phyloP scores from a whole-genome alignment of 2,329 filamentous ascomycete species.

The Ophiostoma sp. region DNA sequence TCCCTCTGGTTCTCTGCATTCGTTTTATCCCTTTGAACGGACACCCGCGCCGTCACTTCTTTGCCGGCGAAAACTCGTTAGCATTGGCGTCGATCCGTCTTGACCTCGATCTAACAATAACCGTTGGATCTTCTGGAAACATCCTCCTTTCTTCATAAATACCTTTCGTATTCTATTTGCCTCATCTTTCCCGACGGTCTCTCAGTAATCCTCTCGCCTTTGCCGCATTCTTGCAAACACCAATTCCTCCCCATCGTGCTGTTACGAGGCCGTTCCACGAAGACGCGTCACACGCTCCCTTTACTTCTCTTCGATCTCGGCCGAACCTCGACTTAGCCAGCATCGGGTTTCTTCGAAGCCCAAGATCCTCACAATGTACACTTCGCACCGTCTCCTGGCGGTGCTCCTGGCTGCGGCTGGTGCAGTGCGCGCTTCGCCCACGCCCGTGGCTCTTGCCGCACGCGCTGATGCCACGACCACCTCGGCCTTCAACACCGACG shows the following conservation, averaged over 20 bases:
- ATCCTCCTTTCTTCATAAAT: not conserved
- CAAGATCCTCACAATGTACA: not conserved
- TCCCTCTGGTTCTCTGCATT: not conserved
- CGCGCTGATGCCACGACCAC: slow-evolving; percentile 28
- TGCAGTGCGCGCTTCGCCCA: slow-evolving; percentile 20
- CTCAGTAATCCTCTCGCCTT: no score
- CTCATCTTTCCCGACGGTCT: not conserved
- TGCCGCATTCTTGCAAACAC: no score
- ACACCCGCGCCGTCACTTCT: not conserved
- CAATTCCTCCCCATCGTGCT: not conserved
- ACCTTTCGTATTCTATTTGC: not conserved
- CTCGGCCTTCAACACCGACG: slow-evolving; percentile 31
- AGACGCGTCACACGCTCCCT: not conserved
- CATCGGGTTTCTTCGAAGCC: no score
- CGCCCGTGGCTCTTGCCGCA: slow-evolving; percentile 28
- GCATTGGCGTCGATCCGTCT: not conserved
- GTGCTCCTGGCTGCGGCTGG: slow-evolving; percentile 16
- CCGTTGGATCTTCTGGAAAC: not conserved
- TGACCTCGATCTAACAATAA: not conserved
- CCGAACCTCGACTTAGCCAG: not conserved
- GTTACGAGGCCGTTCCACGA: not conserved
- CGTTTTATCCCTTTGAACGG: not conserved
- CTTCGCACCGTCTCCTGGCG: slow-evolving; percentile 8
- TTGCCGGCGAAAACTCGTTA: not conserved
- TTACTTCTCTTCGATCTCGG: not conserved